A percentile compares a stretch with the other conserved stretches of the same genome.
phyloP scores from a whole-genome alignment of 345 rosid species.

The Physaria fendleri region DNA sequence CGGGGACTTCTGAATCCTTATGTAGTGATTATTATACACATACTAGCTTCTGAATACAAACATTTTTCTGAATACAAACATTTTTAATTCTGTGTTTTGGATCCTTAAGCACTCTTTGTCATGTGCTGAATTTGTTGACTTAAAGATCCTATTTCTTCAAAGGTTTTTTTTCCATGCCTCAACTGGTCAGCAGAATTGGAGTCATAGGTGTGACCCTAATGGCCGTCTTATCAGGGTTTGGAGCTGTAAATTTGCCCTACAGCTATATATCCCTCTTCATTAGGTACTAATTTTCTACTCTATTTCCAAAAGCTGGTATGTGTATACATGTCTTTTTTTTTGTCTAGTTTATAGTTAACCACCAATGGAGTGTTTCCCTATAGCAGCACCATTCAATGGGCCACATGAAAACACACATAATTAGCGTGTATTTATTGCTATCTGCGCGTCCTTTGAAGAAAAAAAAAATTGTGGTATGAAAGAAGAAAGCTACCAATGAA shows the following conservation, averaged over 20 bases:
- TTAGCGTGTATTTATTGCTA: conserved; percentile 3
- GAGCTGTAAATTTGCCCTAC: conserved; percentile 96
- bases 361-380: background rate
- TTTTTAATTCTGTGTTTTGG: background rate
- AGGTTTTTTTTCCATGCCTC: conserved; percentile 93
- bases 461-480: background rate
- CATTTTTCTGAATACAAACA: background rate
- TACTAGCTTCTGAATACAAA: background rate
- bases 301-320: background rate
- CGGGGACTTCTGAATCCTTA: background rate
- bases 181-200: conserved; percentile 93
- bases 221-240: conserved; percentile 97
- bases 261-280: conserved; percentile 96
- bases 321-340: background rate
- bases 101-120: background rate
- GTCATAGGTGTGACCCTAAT: conserved; percentile 96
- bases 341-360: background rate
- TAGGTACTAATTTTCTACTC: conserved; percentile 41
- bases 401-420: background rate
- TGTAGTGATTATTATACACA: background rate
- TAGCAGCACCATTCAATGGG: background rate
- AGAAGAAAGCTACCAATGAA: background rate
- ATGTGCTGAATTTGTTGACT: conserved; percentile 1
- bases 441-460: background rate
- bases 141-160: conserved; percentile 22